Evolutionary conservation across 129 eudicot species (phyloP).

Genomic region (Arctium lappa): DNA sequence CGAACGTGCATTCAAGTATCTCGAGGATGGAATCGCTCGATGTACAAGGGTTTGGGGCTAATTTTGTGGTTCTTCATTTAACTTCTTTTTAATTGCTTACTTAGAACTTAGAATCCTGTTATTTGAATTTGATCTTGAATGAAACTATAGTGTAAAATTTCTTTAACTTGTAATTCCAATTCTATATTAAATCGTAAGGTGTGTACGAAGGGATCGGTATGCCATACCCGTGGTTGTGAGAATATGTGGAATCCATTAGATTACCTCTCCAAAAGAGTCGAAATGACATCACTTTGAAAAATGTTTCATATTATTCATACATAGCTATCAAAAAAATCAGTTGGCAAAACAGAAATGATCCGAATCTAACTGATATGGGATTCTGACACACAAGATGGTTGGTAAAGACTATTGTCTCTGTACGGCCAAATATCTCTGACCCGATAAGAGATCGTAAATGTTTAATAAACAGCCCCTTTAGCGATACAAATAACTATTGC

Average conservation of each 20-base stretch:
- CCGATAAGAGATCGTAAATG: neutral
- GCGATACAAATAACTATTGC: neutral
- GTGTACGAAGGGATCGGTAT: too few species aligned
- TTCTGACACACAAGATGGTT: neutral
- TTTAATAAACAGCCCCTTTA: neutral
- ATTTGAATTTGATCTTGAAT: neutral
- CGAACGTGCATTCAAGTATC: neutral
- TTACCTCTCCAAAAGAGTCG: too few species aligned
- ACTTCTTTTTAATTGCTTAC: neutral
- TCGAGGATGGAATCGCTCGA: conserved; percentile 11
- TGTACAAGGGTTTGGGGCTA: conserved; percentile 13
- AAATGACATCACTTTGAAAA: too few species aligned
- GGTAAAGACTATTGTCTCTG: neutral
- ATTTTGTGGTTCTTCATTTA: neutral
- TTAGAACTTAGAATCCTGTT: conserved; percentile 10
- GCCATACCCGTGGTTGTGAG: too few species aligned
- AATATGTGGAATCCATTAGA: too few species aligned
- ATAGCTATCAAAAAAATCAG: too few species aligned
- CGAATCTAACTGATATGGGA: too few species aligned
- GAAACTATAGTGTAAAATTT: neutral
- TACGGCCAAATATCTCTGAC: neutral
- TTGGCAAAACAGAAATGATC: too few species aligned
- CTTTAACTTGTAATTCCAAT: neutral
- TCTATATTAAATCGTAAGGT: neutral
- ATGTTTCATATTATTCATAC: too few species aligned